Base-by-base conservation (phyloP, 164 flowering plant genomes). In the Umbilicus rupestris region DNA sequence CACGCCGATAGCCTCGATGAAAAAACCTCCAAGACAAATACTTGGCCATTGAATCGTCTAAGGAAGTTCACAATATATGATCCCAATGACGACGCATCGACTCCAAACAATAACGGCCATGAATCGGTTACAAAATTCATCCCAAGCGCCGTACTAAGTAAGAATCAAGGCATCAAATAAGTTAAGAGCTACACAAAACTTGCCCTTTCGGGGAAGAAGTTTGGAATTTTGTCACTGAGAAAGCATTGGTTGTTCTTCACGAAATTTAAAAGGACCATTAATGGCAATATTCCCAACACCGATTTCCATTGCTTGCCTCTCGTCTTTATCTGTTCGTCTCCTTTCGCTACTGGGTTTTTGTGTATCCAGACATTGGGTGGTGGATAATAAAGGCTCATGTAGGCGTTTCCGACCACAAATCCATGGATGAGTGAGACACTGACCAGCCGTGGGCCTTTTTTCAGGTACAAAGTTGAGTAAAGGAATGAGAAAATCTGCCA, bases 401-500 rank as follows among this genome's bases (percentile, higher is more conserved):
- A 75, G 76, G 22, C 70, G 77, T n/a, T n/a, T n/a, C 5, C 85
- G 79, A 6, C 80, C 71, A 72, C 46, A 66, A 10, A 92, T 44
- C 97, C 94, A 92, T 39, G 87, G 87, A 71, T 92, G 94, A 67
- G 31, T 78, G 47, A 92, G 92, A 76, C 83, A 87, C 69, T 83
- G 82, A 33, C 87, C 87, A 9, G 96, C 96, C 7, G 86, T 81
- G 16, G 92, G 96, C 62, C 97, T 82, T 80, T 89, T 92, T 73
- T 92, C 96, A 44, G 97, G 96, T 35, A 81, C 87, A 71, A 89
- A 92, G 65, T 89, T 86, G 41, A 92, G 84, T 66, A 92, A 77
- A 12, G 96, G 92, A 29, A 82, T 71, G n/a, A 92, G 79, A 76
- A 92, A 92, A 66, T 85, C 86, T 14, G 92, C 90, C 88, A 92